Conservation (phyloP, 306 rosid genomes). For the Prunus mongolica region DNA sequence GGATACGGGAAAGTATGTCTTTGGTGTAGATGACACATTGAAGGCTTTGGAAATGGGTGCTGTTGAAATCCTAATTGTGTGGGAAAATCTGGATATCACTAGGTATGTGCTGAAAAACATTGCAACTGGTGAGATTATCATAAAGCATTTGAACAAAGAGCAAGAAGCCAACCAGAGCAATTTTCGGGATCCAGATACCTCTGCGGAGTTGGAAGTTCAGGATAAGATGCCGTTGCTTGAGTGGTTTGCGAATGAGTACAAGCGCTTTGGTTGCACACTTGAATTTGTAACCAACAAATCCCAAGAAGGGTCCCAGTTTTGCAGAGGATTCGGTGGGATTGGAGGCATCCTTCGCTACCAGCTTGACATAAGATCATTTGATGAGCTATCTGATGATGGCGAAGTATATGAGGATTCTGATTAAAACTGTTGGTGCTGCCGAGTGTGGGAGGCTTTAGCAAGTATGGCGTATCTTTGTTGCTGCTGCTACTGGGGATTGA, state of each 20-base stretch:
- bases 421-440: no score
- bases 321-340: slow-evolving; percentile 90
- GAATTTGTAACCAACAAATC: slow-evolving; percentile 91
- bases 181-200: slow-evolving; percentile 43
- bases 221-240: slow-evolving; percentile 73
- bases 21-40: slow-evolving; percentile 80
- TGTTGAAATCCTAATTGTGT: slow-evolving; percentile 75
- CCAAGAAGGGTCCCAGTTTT: slow-evolving; percentile 89
- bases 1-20: slow-evolving; percentile 88
- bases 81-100: slow-evolving; percentile 79
- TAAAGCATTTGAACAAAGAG: slow-evolving; percentile 75
- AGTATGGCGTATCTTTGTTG: no score
- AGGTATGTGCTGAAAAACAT: slow-evolving; percentile 58
- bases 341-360: slow-evolving; percentile 92
- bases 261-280: slow-evolving; percentile 64
- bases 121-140: slow-evolving; percentile 46
- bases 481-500: no score
- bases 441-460: no score
- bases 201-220: slow-evolving; percentile 72
- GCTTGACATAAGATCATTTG: slow-evolving; percentile 77
- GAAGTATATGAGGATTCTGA: slow-evolving; percentile 63
- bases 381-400: slow-evolving; percentile 69
- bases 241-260: slow-evolving; percentile 91
- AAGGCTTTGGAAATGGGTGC: slow-evolving; percentile 92
- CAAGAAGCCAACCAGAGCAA: slow-evolving; percentile 57